These are phyloP conservation scores for Puccinia triticina DNA, from an alignment of 1,284 basidiomycete species.

Conservation along the genomic window DNA sequence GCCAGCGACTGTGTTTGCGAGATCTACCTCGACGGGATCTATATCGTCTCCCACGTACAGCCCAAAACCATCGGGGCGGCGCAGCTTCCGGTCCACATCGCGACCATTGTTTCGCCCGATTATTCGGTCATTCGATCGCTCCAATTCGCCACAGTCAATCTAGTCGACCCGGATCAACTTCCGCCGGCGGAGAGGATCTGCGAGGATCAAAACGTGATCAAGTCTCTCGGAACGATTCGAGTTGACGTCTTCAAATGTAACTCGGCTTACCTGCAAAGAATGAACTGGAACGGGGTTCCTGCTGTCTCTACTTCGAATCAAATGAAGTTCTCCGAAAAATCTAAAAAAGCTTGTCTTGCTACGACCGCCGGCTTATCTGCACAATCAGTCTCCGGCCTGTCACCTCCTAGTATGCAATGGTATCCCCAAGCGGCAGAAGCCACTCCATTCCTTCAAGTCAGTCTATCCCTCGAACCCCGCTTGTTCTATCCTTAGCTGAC, in stretches of 20 bases:
- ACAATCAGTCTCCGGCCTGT: no score
- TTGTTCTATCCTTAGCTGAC: no score
- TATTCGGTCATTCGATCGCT: not conserved
- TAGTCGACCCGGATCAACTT: constrained; percentile 24
- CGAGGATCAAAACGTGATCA: constrained; percentile 2
- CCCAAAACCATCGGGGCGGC: no score
- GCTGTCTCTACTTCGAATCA: constrained; percentile 30
- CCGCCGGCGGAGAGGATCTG: no score
- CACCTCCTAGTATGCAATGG: not conserved
- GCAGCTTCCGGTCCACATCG: no score
- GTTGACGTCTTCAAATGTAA: not conserved
- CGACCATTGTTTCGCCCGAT: not conserved
- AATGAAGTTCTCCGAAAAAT: constrained; percentile 30
- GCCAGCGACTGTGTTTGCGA: no score
- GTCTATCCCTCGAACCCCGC: no score
- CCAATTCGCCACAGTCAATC: constrained; percentile 6
- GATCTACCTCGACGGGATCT: not conserved
- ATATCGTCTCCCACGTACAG: not conserved
- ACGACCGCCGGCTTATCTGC: constrained; percentile 10
- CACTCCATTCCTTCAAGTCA: constrained; percentile 24
- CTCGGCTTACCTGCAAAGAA: not conserved
- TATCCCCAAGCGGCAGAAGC: not conserved
- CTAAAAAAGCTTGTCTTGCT: constrained; percentile 1
- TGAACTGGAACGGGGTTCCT: no score
- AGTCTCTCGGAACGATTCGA: constrained; percentile 21